Percentiles rank a stretch among this genome's conserved stretches.
Evolutionary conservation across 257 asterid genomes (phyloP).

Genomic region (Solanum pimpinellifolium): DNA sequence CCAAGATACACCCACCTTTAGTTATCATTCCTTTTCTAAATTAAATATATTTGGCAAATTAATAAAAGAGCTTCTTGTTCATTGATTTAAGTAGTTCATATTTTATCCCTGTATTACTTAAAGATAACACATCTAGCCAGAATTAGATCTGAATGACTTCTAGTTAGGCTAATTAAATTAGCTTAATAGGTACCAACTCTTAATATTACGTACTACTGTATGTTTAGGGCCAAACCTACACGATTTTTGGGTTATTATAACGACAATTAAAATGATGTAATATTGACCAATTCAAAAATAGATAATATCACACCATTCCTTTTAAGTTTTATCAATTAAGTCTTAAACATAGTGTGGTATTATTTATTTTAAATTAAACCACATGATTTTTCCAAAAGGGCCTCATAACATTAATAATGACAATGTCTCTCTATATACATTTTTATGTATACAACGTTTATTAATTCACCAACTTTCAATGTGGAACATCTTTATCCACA

Average conservation of each 20-base stretch:
- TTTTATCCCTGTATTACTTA: not conserved
- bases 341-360: not conserved
- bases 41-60: not conserved
- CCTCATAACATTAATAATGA: not conserved
- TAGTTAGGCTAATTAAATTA: not conserved
- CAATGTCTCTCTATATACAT: not conserved
- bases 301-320: not conserved
- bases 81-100: not conserved
- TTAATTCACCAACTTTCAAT: not conserved
- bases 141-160: not conserved
- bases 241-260: not conserved
- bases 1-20: not conserved
- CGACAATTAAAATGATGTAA: not conserved
- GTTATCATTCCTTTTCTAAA: not conserved
- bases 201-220: not conserved
- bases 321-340: not conserved
- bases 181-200: not conserved
- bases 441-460: not conserved
- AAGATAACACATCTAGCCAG: not conserved
- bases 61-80: not conserved
- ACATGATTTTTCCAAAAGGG: not conserved
- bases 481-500: not conserved
- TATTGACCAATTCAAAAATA: not conserved
- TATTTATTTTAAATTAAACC: not conserved
- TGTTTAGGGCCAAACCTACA: not conserved